Evolutionary conservation across 2,329 filamentous ascomycete genomes (phyloP), one percentile per base, ranked within the genome.

Genomic region (Colletotrichum falcatum): DNA sequence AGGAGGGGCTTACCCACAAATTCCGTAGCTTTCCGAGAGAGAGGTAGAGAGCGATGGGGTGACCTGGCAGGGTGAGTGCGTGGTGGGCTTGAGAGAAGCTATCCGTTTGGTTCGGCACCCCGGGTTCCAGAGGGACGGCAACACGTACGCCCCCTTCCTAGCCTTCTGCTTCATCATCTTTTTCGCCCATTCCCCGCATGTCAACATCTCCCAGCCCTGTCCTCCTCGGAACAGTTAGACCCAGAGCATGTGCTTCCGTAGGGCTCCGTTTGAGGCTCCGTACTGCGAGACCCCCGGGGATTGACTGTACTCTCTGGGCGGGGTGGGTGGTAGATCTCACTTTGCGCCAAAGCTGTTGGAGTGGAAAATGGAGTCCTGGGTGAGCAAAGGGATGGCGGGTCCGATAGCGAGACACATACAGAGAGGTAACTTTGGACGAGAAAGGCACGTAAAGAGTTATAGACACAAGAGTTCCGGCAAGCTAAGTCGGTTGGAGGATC

Each of bases 401-500:
- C 62, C 53, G 11, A 37, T 18, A 48, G 61, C 51, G 62, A 53
- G 37, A 33, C 14, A 35, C 42, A 51, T 14, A 66, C 20, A 35
- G 23, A 59, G 62, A 65, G 70, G 49, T 63, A 60, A 58, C 30
- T 33, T 28, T 42, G 37, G 55, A 61, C 26, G 39, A 67, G 39
- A 73, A 66, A 51, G 64, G 46, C 58, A 49, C 33, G 44, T 48
- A 51, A 42, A 55, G 72, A 60, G 65, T 53, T 65, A 63, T 54
- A 64, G 62, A 33, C 60, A 20, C 12, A 55, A 54, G 54, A 66
- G 58, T 65, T 69, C 62, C 64, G 65, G 59, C 61, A 59, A 60
- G 71, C 51, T 46, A 65, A 49, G 46, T 67, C 72, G 71, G 65
- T 65, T 74, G 66, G 67, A 68, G 61, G 48, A 62, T 65, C 61